These are phyloP conservation scores for Gliomastix tumulicola DNA, from an alignment of 2,329 filamentous ascomycete genomes.

Conservation along the genomic window DNA sequence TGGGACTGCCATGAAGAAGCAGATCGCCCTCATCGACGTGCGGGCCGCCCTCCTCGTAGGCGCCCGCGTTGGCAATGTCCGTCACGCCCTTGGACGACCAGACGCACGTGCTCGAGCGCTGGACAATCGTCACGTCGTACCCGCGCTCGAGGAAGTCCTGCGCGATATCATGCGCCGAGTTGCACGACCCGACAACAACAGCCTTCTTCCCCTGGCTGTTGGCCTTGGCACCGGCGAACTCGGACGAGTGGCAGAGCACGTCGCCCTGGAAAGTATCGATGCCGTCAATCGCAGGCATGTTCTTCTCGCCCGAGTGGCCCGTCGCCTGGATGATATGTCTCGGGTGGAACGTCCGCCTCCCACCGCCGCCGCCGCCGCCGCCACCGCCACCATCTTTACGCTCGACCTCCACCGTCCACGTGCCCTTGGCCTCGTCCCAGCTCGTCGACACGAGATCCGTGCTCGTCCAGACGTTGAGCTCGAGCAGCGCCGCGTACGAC, in stretches of 20 bases:
- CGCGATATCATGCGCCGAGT: slow-evolving; percentile 62
- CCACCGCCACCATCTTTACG: slow-evolving; percentile 24
- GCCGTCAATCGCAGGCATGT: slow-evolving; percentile 50
- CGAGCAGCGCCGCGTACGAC: slow-evolving; percentile 51
- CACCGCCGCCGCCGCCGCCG: slow-evolving; percentile 34
- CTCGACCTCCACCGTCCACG: slow-evolving; percentile 49
- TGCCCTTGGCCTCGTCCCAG: slow-evolving; percentile 39
- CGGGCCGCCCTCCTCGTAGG: slow-evolving; percentile 46
- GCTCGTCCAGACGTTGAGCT: slow-evolving; percentile 57
- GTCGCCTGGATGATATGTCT: slow-evolving; percentile 61
- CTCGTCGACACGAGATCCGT: slow-evolving; percentile 20
- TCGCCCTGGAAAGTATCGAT: slow-evolving; percentile 50
- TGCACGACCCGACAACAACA: slow-evolving; percentile 60
- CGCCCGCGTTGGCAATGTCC: slow-evolving; percentile 42
- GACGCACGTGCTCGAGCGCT: slow-evolving; percentile 59
- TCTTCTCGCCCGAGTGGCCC: slow-evolving; percentile 61
- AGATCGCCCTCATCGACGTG: slow-evolving; percentile 61
- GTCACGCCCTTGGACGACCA: slow-evolving; percentile 45
- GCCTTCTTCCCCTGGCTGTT: slow-evolving; percentile 47
- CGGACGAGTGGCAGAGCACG: slow-evolving; percentile 53
- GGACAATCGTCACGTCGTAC: slow-evolving; percentile 61
- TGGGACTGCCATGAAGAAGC: slow-evolving; percentile 24
- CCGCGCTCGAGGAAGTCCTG: slow-evolving; percentile 62
- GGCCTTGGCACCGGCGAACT: slow-evolving; percentile 44
- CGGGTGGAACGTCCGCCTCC: slow-evolving; percentile 49